These are phyloP conservation scores for Litsea cubeba DNA, from an alignment of 164 flowering plant genomes.

Conservation along the genomic window DNA sequence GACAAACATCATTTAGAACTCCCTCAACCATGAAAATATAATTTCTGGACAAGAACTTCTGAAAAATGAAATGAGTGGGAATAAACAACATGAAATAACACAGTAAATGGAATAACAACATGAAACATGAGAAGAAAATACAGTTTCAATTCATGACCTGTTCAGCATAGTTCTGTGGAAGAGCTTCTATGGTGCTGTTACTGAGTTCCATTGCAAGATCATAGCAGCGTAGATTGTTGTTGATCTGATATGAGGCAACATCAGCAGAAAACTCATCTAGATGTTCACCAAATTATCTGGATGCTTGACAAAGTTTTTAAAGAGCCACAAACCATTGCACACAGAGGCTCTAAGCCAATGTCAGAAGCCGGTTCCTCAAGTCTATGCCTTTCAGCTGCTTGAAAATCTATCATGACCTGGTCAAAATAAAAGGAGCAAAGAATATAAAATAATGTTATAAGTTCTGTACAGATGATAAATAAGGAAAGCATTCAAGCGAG, in stretches of 20 bases:
- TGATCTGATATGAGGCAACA: constrained; percentile 46
- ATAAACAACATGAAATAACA: not conserved
- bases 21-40: not conserved
- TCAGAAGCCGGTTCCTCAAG: constrained; percentile 97
- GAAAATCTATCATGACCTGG: constrained; percentile 97
- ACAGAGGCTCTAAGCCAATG: constrained; percentile 85
- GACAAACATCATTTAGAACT: not conserved
- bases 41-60: not conserved
- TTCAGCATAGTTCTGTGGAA: constrained; percentile 85
- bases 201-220: constrained; percentile 97
- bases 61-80: not conserved
- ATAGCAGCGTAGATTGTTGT: constrained; percentile 95
- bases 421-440: not conserved
- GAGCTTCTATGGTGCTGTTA: constrained; percentile 83
- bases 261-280: not conserved
- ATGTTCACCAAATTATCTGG: not conserved
- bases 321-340: constrained; percentile 76
- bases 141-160: constrained; percentile 43
- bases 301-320: not conserved
- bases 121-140: not conserved
- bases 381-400: constrained; percentile 88
- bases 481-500: not conserved
- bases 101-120: not conserved
- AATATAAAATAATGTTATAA: not conserved
- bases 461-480: not conserved